These are phyloP conservation scores for Verticillium nonalfalfae DNA, from an alignment of 2,329 filamentous ascomycete genomes.

Conservation along the genomic window DNA sequence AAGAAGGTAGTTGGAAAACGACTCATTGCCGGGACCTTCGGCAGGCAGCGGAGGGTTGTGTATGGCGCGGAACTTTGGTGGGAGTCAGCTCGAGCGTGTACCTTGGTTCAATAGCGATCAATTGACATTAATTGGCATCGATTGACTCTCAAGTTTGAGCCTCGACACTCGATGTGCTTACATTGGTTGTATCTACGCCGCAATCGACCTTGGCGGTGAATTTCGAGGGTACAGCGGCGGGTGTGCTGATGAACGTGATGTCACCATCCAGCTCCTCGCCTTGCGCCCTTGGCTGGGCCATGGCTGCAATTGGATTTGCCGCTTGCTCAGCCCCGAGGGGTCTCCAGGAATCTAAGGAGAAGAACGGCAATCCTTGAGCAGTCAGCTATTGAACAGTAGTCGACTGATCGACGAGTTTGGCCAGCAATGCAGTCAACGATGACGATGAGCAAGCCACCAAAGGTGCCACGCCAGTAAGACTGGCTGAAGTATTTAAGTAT, in stretches of 20 bases:
- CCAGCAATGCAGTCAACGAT: no score
- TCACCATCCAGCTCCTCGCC: constrained; percentile 15
- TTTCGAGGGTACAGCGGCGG: constrained; percentile 38
- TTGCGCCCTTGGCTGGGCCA: constrained; percentile 9
- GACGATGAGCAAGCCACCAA: no score
- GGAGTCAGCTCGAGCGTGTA: background rate
- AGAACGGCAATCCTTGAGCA: background rate
- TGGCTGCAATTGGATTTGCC: background rate
- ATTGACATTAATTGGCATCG: background rate
- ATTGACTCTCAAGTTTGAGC: background rate
- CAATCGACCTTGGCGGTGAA: constrained; percentile 66
- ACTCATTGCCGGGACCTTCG: constrained; percentile 76
- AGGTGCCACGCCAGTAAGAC: no score
- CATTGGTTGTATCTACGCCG: constrained; percentile 33
- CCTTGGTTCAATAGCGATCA: background rate
- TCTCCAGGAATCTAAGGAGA: background rate
- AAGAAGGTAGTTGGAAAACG: constrained; percentile 79
- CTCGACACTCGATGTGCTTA: constrained; percentile 12
- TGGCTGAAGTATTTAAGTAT: no score
- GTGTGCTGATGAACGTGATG: constrained; percentile 36
- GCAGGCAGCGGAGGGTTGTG: constrained; percentile 92
- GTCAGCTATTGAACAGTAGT: no score
- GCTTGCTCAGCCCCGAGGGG: no score
- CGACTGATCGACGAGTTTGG: no score
- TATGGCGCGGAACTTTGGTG: constrained; percentile 70